Base-by-base conservation (phyloP, 2,329 filamentous ascomycete genomes). In the Orbilia javanica region DNA sequence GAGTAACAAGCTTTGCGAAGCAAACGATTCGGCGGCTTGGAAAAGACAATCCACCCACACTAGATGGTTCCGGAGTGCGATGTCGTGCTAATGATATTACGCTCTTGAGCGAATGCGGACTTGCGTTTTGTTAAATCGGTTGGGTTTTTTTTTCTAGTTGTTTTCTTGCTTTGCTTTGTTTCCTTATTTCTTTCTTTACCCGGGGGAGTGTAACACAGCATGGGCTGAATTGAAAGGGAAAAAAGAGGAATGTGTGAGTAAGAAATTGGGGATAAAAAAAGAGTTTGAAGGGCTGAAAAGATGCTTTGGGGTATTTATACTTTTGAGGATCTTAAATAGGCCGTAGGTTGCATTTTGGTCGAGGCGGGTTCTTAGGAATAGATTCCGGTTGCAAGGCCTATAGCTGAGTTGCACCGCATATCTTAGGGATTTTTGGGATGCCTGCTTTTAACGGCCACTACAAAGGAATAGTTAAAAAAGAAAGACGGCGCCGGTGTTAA, bases 1-100 rank as follows among this genome's bases (percentile, higher is more conserved):
- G 29, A 67, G 11, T 18, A 27, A 39, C 50, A 67, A 67, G 63
- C 63, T 67, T 67, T 67, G 50, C 46, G 46, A 50, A 53, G 22
- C 62, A 36, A 36, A 39, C 34, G 11, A 15, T 13, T 29, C 18
- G 29, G 27, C 31, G 34, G 20, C 39, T 42, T 42, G 39, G 7
- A 18, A n/a, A 53, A 22, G 18, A 27, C 34, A 6, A 36, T 6
- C 29, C 44, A 52, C 34, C 39, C 50, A 50, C 48, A 48, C 39
- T 31, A 62, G 50, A 50, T 60, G 55, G 69, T 73, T 73, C 69
- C 69, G 69, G 20, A 73, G 34, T 66, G 69, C 69, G 69, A 73
- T 73, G 69, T 73, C 60, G 69, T 73, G 69, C 69, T 66, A 57
- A 25, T 25, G 46, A 63, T 27, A 25, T 34, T 36, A 57, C 46